phyloP scores from a whole-genome alignment of 352 stramenopile species.

The Globisporangium irregulare region DNA sequence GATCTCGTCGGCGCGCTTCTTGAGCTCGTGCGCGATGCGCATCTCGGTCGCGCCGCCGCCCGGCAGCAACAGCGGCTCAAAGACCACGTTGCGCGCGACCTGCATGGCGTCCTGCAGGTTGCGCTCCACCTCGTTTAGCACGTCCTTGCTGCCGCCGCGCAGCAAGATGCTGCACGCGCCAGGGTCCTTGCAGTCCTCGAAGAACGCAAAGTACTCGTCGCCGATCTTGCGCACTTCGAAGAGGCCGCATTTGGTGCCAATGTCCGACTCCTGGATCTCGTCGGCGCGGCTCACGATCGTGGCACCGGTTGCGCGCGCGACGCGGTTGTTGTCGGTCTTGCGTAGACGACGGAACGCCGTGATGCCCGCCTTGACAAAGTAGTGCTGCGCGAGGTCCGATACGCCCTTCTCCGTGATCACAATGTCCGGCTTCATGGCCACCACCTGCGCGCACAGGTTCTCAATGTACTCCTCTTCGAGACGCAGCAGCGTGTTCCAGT shows the following conservation, averaged over 20 bases:
- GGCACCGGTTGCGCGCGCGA: slow-evolving; percentile 95
- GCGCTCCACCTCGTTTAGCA: slow-evolving; percentile 99
- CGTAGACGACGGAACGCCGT: slow-evolving; percentile 98
- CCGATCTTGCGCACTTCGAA: slow-evolving; percentile 96
- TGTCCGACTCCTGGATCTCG: slow-evolving; percentile 98
- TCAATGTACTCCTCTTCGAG: slow-evolving; percentile 99
- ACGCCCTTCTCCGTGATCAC: slow-evolving; percentile 99
- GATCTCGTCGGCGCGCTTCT: slow-evolving; percentile 87
- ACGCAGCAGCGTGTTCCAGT: slow-evolving; percentile 98
- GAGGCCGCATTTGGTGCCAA: slow-evolving; percentile 97
- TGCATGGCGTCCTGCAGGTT: slow-evolving; percentile 99
- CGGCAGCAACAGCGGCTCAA: slow-evolving; percentile 96
- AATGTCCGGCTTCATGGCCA: slow-evolving; percentile 98
- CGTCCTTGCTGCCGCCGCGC: slow-evolving; percentile 98
- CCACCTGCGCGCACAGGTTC: slow-evolving; percentile 98
- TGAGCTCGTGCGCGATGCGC: slow-evolving; percentile 95
- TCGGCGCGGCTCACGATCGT: slow-evolving; percentile 98
- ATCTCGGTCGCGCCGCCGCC: slow-evolving; percentile 98
- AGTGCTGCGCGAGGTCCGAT: slow-evolving; percentile 99
- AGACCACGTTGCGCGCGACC: slow-evolving; percentile 99
- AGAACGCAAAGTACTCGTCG: slow-evolving; percentile 98
- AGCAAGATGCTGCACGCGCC: slow-evolving; percentile 99
- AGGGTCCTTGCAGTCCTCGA: slow-evolving; percentile 98
- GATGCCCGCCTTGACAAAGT: slow-evolving; percentile 99
- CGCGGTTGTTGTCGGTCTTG: slow-evolving; percentile 99